A percentile compares a stretch with the other conserved stretches of the same genome.
phyloP scores from a whole-genome alignment of 2,329 filamentous ascomycete species.

The Ceratocystis harringtonii region DNA sequence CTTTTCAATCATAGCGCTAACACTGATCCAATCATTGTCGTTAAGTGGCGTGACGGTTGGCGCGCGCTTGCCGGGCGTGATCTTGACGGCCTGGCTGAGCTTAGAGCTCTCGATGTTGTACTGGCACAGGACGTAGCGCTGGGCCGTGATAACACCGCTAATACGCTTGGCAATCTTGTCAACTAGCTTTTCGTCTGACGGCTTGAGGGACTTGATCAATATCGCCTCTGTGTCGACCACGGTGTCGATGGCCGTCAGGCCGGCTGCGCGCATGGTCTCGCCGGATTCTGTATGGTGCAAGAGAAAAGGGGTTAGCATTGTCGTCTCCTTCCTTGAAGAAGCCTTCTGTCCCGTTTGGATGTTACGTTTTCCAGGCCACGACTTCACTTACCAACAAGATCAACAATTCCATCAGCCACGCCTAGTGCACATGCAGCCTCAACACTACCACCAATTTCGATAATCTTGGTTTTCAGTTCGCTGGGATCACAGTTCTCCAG shows the following conservation, averaged over 20 bases:
- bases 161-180: constrained; percentile 77
- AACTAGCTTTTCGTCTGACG: constrained; percentile 66
- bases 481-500: constrained; percentile 44
- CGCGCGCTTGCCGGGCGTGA: constrained; percentile 87
- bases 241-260: constrained; percentile 85
- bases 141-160: constrained; percentile 83
- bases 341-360: background rate
- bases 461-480: constrained; percentile 58
- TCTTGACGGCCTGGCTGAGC: constrained; percentile 51
- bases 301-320: background rate
- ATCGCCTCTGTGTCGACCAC: constrained; percentile 79
- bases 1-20: constrained; percentile 84
- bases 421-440: constrained; percentile 92
- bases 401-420: constrained; percentile 92
- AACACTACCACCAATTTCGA: constrained; percentile 90
- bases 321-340: too few species aligned
- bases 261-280: constrained; percentile 94
- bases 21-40: constrained; percentile 83
- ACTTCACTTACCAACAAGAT: constrained; percentile 69
- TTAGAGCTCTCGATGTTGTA: constrained; percentile 74
- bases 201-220: constrained; percentile 76
- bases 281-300: constrained; percentile 56
- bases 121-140: constrained; percentile 86
- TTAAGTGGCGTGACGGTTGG: constrained; percentile 84
- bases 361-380: background rate